A percentile compares a stretch with the other conserved stretches of the same genome.
phyloP scores from a whole-genome alignment of 768 basidiomycete species.

The Pleurotus tuoliensis region DNA sequence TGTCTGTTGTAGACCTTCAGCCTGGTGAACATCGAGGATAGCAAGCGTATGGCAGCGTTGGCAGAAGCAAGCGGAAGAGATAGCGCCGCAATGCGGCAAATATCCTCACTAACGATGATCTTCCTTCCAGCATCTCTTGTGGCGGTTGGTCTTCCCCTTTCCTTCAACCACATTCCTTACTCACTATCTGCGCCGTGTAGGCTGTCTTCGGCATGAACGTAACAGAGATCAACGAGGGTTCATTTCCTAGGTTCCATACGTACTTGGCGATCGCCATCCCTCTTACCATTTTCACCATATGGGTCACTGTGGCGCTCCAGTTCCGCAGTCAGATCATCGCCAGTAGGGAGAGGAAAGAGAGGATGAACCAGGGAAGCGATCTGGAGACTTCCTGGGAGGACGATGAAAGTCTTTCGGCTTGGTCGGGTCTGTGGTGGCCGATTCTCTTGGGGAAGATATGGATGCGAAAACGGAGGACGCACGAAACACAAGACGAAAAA shows the following conservation, averaged over 20 bases:
- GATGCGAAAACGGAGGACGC: not conserved
- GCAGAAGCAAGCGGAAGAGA: constrained; percentile 40
- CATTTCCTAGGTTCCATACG: constrained; percentile 28
- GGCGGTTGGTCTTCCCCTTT: constrained; percentile 26
- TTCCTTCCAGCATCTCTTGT: constrained; percentile 55
- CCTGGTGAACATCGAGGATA: constrained; percentile 46
- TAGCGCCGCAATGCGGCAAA: constrained; percentile 43
- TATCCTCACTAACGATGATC: constrained; percentile 58
- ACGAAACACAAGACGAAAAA: too few species aligned
- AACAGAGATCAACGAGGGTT: constrained; percentile 24
- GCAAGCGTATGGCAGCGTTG: constrained; percentile 34
- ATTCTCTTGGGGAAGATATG: not conserved
- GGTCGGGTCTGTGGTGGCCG: constrained; percentile 4
- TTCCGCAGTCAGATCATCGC: constrained; percentile 8
- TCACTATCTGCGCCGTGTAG: constrained; percentile 18
- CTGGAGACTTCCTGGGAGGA: not conserved
- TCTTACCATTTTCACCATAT: constrained; percentile 38
- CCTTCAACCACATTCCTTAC: not conserved
- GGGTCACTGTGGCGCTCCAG: constrained; percentile 45
- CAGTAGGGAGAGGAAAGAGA: not conserved
- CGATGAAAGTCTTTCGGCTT: not conserved
- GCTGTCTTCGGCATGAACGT: constrained; percentile 50
- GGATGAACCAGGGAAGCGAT: not conserved
- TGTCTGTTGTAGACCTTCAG: constrained; percentile 35
- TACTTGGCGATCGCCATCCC: constrained; percentile 36